phyloP scores from a whole-genome alignment of 1,284 basidiomycete species.

The Trichosporon coremiiforme region DNA sequence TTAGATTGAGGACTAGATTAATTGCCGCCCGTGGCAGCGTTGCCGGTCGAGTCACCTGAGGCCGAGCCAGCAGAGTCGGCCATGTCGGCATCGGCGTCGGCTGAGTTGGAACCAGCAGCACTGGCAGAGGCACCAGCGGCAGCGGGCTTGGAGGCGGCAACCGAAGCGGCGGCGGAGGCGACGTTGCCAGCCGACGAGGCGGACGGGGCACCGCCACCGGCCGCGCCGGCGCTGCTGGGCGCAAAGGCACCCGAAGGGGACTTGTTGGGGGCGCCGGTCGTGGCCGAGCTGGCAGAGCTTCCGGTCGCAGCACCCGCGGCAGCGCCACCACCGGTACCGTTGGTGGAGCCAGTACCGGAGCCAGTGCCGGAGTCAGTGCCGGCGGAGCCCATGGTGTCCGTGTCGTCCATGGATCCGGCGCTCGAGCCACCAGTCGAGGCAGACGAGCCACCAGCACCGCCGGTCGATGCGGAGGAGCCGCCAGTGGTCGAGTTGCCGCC shows the following conservation, averaged over 20 bases:
- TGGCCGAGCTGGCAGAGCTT: not conserved
- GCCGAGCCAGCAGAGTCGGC: not conserved
- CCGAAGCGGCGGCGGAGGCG: not conserved
- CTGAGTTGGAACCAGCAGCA: not conserved
- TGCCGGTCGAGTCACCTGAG: not conserved
- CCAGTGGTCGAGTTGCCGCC: not conserved
- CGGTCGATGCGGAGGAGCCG: not conserved
- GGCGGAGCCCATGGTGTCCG: not conserved
- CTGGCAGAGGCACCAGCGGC: not conserved
- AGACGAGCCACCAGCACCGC: not conserved
- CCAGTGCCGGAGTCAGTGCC: not conserved
- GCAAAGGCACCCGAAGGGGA: not conserved
- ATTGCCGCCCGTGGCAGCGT: not conserved
- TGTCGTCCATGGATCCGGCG: not conserved
- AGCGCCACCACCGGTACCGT: not conserved
- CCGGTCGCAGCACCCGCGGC: no score
- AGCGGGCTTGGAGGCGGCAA: not conserved
- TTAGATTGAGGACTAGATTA: not conserved
- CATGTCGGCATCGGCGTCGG: slow-evolving; percentile 1
- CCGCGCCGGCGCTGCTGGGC: not conserved
- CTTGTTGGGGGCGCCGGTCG: no score
- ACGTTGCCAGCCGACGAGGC: not conserved
- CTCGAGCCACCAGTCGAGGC: not conserved
- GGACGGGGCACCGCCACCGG: no score
- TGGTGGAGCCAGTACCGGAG: not conserved